Conservation (phyloP, 352 stramenopile species). For the Thalassiosira livingstoniorum region DNA sequence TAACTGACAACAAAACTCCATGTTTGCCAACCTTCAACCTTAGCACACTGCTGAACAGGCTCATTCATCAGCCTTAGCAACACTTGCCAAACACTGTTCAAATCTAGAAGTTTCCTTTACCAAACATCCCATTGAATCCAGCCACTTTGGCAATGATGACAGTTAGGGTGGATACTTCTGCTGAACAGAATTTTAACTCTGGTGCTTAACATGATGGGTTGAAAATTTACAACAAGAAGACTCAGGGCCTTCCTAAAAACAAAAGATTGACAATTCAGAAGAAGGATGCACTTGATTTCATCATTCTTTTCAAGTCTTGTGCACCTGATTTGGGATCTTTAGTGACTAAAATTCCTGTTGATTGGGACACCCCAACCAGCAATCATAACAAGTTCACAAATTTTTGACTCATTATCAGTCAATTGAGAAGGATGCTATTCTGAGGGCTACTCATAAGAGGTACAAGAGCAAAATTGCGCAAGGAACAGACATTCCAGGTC, state of each 20-base stretch:
- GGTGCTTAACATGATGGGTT: neutral
- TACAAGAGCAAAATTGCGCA: neutral
- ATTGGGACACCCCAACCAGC: neutral
- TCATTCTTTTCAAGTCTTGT: neutral
- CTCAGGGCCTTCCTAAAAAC: neutral
- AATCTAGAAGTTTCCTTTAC: too few relatives aligned
- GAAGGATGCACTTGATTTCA: neutral
- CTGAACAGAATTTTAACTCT: conserved; percentile 8
- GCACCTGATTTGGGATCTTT: neutral
- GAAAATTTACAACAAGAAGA: conserved; percentile 20
- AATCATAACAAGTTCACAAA: neutral
- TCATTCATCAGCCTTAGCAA: too few relatives aligned
- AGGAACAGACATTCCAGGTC: neutral
- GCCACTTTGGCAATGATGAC: too few relatives aligned
- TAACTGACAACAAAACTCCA: too few relatives aligned
- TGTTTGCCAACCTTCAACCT: too few relatives aligned
- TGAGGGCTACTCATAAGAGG: neutral
- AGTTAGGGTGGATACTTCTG: too few relatives aligned
- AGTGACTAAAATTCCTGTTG: neutral
- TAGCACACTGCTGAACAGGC: too few relatives aligned
- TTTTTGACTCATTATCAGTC: conserved; percentile 2
- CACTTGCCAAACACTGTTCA: too few relatives aligned
- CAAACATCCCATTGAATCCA: too few relatives aligned
- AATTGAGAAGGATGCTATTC: neutral
- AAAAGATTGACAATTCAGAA: neutral